These are phyloP conservation scores for Carex kokanica DNA, from an alignment of 176 grass and related monocot species.

Conservation along the genomic window DNA sequence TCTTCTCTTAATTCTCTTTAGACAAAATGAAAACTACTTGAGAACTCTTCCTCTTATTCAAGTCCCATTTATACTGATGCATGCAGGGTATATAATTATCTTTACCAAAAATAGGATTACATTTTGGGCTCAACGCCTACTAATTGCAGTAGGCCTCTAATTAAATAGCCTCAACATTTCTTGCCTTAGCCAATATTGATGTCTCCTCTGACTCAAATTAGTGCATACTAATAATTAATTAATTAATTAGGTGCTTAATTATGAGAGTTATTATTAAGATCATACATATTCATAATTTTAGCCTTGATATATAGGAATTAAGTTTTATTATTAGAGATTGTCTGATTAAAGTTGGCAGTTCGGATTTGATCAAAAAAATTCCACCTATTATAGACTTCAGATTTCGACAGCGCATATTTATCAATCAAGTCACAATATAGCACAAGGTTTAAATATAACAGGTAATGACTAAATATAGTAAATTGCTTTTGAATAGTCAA, in stretches of 20 bases:
- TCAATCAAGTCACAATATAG: background rate
- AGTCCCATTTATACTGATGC: background rate
- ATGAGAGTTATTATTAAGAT: background rate
- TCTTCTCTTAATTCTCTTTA: background rate
- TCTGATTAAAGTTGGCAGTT: background rate
- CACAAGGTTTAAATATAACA: background rate
- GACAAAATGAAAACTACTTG: no score
- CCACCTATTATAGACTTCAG: background rate
- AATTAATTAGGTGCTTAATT: background rate
- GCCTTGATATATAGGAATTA: background rate
- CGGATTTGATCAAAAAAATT: background rate
- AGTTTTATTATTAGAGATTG: background rate
- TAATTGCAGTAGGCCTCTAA: background rate
- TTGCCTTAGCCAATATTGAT: background rate
- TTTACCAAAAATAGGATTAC: background rate
- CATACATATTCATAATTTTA: background rate
- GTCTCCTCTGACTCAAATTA: background rate
- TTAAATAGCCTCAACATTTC: background rate
- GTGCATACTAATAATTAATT: background rate
- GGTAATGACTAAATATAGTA: background rate
- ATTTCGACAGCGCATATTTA: no score
- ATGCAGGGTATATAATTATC: background rate
- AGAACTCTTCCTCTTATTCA: no score
- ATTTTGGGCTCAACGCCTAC: no score
- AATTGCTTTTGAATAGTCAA: background rate